Conservation (phyloP, 306 rosid species). For the Adenanthera pavonina region DNA sequence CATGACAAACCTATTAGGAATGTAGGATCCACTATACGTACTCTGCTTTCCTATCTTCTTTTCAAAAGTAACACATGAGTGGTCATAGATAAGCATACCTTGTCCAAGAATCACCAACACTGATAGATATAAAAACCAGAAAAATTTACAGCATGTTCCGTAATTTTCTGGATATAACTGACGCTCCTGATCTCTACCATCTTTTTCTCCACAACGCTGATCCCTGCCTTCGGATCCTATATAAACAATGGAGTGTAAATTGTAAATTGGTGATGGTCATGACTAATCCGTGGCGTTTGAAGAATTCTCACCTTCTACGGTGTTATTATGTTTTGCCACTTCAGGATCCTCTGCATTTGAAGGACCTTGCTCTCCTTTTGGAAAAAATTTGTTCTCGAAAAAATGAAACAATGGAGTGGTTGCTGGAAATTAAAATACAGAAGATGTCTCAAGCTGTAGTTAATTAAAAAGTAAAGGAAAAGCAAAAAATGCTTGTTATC, state of each 20-base stretch:
- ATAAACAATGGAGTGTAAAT: neutral
- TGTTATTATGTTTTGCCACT: neutral
- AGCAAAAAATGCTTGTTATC: neutral
- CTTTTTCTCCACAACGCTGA: neutral
- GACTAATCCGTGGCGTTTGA: no score
- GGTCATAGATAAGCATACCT: conserved; percentile 24
- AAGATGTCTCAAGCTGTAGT: neutral
- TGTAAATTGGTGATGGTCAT: neutral
- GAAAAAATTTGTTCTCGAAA: neutral
- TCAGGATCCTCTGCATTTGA: neutral
- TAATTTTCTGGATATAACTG: conserved; percentile 31
- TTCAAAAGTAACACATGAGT: neutral
- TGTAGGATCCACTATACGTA: no score
- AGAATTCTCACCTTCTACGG: neutral
- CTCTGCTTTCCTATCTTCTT: neutral
- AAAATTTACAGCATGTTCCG: neutral
- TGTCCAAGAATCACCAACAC: conserved; percentile 16
- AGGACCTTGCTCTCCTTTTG: neutral
- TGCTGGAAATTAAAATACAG: neutral
- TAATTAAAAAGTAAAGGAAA: neutral
- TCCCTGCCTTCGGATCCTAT: neutral
- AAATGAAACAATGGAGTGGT: neutral
- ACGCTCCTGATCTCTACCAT: neutral
- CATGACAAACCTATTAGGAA: neutral
- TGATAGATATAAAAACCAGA: neutral